These are phyloP conservation scores for Pecoramyces ruminantium DNA, from an alignment of 192 early-diverging fungal species.

Conservation along the genomic window DNA sequence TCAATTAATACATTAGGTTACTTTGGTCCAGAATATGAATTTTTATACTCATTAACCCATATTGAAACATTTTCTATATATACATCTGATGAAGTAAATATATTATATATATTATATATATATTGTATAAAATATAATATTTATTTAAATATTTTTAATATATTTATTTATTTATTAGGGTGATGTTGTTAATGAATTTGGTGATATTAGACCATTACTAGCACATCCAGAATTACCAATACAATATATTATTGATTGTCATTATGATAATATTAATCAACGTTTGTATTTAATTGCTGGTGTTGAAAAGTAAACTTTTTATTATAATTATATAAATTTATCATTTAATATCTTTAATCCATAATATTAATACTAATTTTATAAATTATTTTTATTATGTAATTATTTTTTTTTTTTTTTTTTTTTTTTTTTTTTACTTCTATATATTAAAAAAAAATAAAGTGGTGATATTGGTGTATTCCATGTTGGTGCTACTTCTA, in stretches of 20 bases:
- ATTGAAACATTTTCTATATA: slow-evolving; percentile 80
- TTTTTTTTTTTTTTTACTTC: too few species aligned
- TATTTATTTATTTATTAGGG: slow-evolving; percentile 10
- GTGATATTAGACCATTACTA: slow-evolving; percentile 53
- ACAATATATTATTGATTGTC: slow-evolving; percentile 72
- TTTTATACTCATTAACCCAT: slow-evolving; percentile 72
- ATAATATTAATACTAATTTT: too few species aligned
- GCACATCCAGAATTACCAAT: slow-evolving; percentile 19
- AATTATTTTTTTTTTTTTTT: too few species aligned
- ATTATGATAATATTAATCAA: slow-evolving; percentile 44
- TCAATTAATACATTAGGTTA: slow-evolving; percentile 74
- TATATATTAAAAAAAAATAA: too few species aligned
- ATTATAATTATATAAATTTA: too few species aligned
- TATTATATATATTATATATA: background rate
- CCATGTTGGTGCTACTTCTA: slow-evolving; percentile 54
- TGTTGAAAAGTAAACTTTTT: slow-evolving; percentile 47
- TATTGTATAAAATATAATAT: background rate
- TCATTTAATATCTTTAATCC: too few species aligned
- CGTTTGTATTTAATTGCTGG: slow-evolving; percentile 67
- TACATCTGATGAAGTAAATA: slow-evolving; percentile 29
- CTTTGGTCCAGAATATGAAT: slow-evolving; percentile 81
- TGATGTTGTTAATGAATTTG: slow-evolving; percentile 49
- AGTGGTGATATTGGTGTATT: slow-evolving; percentile 62
- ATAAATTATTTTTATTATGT: too few species aligned
- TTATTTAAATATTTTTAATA: slow-evolving; percentile 9